Evolutionary conservation across 2,329 filamentous ascomycete genomes (phyloP).

Genomic region (Aureobasidium sp.): DNA sequence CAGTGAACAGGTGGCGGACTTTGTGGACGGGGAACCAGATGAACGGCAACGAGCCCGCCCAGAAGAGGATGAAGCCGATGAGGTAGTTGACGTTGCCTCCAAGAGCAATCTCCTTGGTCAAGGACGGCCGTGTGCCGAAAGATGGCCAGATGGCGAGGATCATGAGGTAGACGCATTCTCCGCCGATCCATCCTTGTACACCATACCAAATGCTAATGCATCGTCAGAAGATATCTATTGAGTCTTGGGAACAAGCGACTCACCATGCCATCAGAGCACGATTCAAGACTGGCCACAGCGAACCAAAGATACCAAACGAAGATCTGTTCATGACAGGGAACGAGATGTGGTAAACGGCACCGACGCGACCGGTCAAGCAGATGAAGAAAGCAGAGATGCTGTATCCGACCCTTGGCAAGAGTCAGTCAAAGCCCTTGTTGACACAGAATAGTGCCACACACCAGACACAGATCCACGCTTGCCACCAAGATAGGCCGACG

Average conservation of each 20-base stretch:
- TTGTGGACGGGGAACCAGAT: constrained; percentile 87
- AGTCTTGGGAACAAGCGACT: not conserved
- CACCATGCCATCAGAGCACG: constrained; percentile 73
- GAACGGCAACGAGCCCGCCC: constrained; percentile 70
- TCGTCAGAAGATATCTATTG: not conserved
- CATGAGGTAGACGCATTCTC: constrained; percentile 75
- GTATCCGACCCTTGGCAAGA: constrained; percentile 57
- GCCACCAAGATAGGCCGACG: constrained; percentile 52
- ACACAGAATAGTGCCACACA: not conserved
- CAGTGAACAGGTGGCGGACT: constrained; percentile 82
- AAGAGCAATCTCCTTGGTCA: constrained; percentile 16
- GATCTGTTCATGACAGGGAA: constrained; percentile 75
- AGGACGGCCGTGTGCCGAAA: constrained; percentile 23
- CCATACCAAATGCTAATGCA: constrained; percentile 64
- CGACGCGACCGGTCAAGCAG: constrained; percentile 71
- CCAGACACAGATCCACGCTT: constrained; percentile 37
- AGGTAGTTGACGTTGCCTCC: constrained; percentile 43
- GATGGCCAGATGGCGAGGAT: constrained; percentile 71
- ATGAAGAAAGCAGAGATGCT: constrained; percentile 69
- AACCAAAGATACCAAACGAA: constrained; percentile 84
- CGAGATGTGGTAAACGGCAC: constrained; percentile 79
- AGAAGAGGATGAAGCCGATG: constrained; percentile 81
- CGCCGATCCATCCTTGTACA: constrained; percentile 77
- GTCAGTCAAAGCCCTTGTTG: not conserved
- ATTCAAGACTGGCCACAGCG: constrained; percentile 82